Base-by-base conservation (phyloP, 1,139 yeast genomes). In the Insectozyma bohioensis region DNA sequence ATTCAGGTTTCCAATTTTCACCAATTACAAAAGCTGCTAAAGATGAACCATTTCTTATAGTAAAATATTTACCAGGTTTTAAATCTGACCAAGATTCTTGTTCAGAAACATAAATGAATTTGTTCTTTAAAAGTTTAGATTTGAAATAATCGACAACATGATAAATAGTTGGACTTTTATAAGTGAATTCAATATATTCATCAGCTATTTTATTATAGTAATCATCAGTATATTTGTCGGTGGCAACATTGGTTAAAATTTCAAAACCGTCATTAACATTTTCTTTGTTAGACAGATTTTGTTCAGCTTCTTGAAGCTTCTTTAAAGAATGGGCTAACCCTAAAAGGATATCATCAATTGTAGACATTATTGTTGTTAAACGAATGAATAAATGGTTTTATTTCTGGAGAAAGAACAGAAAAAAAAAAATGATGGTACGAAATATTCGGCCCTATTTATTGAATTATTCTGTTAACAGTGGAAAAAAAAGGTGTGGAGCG, bases 1-100 rank as follows among this genome's bases (percentile, higher is more conserved):
- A 49, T 5, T 36, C 37, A 1, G 71, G 67, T 5, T 42, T 44
- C 75, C 75, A 69, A 26, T 61, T 48, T 7, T 58, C 50, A 4
- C 75, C 75, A 12, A 63, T 52, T 2, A 56, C 56, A 40, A 69
- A 69, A 1, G 73, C 75, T 5, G 60, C 62, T 18, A 68, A 37
- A 2, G 71, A 46, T 18, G 61, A 56, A 20, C 63, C 71, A 30
- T 61, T 65, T 41, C 72, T 52, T 13, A 54, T 47, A 8, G 67
- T 60, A 38, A 43, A 67, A 43, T 60, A 69, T 18, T 48, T 47
- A 5, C 54, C 56, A 10, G 55, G 51, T n/a, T 35, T 34, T 26
- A 51, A 36, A 9, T 39, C 42, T 4, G 42, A 34, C 50, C 63
- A 48, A 1, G 52, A 39, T 5, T 48, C 45, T 10, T 48, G 51